Conservation (phyloP, 345 rosid species). For the Syzygium aqueum region DNA sequence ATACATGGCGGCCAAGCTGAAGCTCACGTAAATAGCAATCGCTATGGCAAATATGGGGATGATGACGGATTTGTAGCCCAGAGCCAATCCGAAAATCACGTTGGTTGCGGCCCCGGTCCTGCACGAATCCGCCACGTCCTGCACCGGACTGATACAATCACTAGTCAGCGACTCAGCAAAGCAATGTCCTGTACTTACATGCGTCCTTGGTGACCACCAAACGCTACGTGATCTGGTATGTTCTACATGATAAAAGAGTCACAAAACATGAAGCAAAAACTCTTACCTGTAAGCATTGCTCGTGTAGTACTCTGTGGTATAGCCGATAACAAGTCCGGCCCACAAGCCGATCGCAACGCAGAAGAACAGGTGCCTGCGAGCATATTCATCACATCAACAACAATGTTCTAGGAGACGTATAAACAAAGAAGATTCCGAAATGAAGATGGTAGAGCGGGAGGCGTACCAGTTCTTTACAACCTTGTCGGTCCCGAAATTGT, state of each 20-base stretch:
- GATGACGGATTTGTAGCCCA: constrained; percentile 62
- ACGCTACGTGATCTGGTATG: background rate
- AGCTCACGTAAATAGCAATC: constrained; percentile 46
- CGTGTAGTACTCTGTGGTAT: constrained; percentile 50
- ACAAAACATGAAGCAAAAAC: background rate
- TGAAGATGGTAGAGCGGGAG: background rate
- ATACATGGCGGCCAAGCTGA: constrained; percentile 65
- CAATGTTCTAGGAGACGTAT: background rate
- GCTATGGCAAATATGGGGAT: constrained; percentile 60
- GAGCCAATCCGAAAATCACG: constrained; percentile 59
- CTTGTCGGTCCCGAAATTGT: constrained; percentile 40
- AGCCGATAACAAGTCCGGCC: constrained; percentile 65
- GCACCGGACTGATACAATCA: constrained; percentile 36
- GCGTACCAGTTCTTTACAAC: constrained; percentile 50
- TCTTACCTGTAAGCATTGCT: constrained; percentile 65
- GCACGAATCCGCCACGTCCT: constrained; percentile 68
- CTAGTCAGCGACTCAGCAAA: background rate
- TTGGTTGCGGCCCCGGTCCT: constrained; percentile 60
- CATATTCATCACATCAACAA: background rate
- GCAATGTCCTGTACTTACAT: background rate
- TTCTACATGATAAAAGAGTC: background rate
- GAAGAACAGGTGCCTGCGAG: constrained; percentile 53
- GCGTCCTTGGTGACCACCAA: background rate
- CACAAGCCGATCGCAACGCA: constrained; percentile 58
- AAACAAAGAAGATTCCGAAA: background rate